phyloP scores from a whole-genome alignment of 352 stramenopile species.

The Globisporangium splendens region DNA sequence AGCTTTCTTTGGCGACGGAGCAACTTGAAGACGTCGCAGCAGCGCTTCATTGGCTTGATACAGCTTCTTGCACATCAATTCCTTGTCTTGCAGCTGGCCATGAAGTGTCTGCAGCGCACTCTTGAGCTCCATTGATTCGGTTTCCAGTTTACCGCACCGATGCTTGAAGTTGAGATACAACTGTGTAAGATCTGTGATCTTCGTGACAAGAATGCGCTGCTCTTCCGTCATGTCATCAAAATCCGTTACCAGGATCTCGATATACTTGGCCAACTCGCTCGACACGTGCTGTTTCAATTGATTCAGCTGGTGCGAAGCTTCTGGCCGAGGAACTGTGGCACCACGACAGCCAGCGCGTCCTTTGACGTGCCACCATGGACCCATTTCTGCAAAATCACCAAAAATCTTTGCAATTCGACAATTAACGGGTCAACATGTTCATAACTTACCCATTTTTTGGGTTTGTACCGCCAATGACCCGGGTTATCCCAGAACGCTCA shows the following conservation, averaged over 20 bases:
- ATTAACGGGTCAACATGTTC: too few species aligned
- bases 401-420: too few species aligned
- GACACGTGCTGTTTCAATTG: constrained; percentile 45
- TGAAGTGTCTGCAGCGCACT: constrained; percentile 29
- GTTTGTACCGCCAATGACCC: too few species aligned
- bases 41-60: constrained; percentile 66
- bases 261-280: constrained; percentile 41
- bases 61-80: constrained; percentile 52
- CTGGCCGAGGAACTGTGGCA: background rate
- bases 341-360: background rate
- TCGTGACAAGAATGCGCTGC: constrained; percentile 45
- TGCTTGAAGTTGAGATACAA: constrained; percentile 60
- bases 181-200: constrained; percentile 57
- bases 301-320: constrained; percentile 20
- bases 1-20: background rate
- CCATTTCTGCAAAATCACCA: too few species aligned
- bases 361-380: too few species aligned
- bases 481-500: too few species aligned
- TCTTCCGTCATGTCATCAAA: constrained; percentile 61
- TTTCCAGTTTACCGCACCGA: constrained; percentile 39
- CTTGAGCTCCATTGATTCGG: constrained; percentile 28
- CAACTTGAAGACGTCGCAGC: constrained; percentile 33
- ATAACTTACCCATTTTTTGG: too few species aligned
- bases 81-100: constrained; percentile 44
- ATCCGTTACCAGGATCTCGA: constrained; percentile 41